Percentiles rank a stretch among this genome's conserved stretches.
Conservation (phyloP, 2,329 filamentous ascomycete genomes). For the Paecilomyces variotii region DNA sequence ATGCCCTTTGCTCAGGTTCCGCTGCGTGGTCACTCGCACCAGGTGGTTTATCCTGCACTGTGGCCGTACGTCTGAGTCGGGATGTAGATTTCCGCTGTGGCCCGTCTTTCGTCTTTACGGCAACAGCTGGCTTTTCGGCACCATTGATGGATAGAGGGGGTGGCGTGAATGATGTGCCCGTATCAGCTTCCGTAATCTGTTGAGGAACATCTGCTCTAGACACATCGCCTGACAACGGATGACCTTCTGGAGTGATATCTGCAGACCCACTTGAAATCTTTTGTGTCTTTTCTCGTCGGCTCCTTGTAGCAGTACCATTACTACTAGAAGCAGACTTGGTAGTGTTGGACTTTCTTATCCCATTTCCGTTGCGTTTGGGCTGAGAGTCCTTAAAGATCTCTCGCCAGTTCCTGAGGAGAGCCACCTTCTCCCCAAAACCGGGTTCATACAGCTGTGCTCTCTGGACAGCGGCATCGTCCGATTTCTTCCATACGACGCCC, state of each 20-base stretch:
- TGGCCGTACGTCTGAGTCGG: neutral
- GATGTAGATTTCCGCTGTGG: neutral
- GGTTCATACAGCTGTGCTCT: constrained; percentile 26
- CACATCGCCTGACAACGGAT: neutral
- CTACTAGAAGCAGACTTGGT: neutral
- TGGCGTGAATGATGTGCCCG: neutral
- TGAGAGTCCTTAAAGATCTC: constrained; percentile 34
- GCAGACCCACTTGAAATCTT: neutral
- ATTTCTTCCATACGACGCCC: constrained; percentile 33
- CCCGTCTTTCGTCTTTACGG: neutral
- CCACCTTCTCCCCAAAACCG: constrained; percentile 34
- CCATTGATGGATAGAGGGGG: neutral
- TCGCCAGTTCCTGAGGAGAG: constrained; percentile 40
- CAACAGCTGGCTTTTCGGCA: neutral
- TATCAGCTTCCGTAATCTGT: neutral
- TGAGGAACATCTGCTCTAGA: constrained; percentile 4
- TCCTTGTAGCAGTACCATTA: neutral
- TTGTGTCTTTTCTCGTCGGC: neutral
- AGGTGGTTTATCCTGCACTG: neutral
- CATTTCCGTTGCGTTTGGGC: constrained; percentile 19
- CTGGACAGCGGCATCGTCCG: constrained; percentile 16
- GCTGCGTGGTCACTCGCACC: neutral
- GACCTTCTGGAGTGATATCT: constrained; percentile 9
- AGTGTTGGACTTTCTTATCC: neutral
- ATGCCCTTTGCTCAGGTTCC: neutral